These are phyloP conservation scores for Beverwykella pulmonaria DNA, from an alignment of 495 filamentous ascomycete species.

Conservation along the genomic window DNA sequence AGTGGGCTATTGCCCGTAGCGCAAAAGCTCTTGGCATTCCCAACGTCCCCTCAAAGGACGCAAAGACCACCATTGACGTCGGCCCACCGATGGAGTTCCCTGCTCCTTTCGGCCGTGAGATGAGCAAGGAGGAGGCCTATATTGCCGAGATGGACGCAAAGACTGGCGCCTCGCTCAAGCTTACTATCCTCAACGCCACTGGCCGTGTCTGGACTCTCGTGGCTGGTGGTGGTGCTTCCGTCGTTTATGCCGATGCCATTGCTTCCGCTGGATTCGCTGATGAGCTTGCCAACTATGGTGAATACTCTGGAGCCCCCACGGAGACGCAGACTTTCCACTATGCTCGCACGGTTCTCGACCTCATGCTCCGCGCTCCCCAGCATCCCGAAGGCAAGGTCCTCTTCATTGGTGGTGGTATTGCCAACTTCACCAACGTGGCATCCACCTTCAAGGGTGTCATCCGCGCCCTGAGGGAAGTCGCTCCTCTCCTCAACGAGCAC, in stretches of 20 bases:
- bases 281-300: constrained; percentile 98
- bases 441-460: constrained; percentile 99
- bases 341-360: constrained; percentile 90
- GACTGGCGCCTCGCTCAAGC: constrained; percentile 97
- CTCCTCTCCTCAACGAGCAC: constrained; percentile 86
- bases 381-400: constrained; percentile 93
- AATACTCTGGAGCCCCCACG: constrained; percentile 98
- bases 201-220: constrained; percentile 98
- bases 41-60: constrained; percentile 54
- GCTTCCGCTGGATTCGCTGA: constrained; percentile 92
- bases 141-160: constrained; percentile 98
- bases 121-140: constrained; percentile 97
- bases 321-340: constrained; percentile 99
- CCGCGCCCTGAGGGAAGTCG: constrained; percentile 89
- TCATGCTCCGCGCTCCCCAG: constrained; percentile 91
- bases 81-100: constrained; percentile 99
- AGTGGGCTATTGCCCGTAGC: constrained; percentile 94
- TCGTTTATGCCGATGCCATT: constrained; percentile 98
- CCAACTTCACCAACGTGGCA: constrained; percentile 98
- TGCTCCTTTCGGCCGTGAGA: constrained; percentile 95
- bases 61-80: constrained; percentile 90
- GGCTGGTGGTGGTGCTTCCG: constrained; percentile 98
- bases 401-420: constrained; percentile 99
- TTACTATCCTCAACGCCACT: constrained; percentile 88
- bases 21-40: constrained; percentile 83